Percentiles rank a stretch among this genome's conserved stretches.
Conservation (phyloP, 129 eudicot species). For the Lactuca saligna region DNA sequence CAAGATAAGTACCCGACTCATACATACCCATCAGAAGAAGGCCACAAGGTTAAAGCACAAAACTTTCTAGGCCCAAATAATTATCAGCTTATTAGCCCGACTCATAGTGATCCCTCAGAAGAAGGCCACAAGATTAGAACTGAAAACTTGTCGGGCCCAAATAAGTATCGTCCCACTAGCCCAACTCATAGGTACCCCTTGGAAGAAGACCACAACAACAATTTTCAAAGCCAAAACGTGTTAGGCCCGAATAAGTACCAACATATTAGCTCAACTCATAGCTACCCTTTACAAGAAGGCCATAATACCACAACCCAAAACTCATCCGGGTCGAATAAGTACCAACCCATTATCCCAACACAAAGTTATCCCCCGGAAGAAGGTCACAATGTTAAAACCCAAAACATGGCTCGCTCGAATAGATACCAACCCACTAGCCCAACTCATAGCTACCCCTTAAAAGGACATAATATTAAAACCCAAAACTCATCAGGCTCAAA, state of each 20-base stretch:
- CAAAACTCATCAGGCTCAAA: neutral
- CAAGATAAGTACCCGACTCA: neutral
- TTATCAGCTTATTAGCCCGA: neutral
- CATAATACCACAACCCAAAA: neutral
- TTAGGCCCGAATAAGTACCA: conserved; percentile 3
- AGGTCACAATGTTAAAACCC: neutral
- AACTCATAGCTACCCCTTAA: too few species aligned
- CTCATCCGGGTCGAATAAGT: neutral
- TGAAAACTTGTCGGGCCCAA: conserved; percentile 2
- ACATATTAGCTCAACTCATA: neutral
- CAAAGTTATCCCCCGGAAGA: conserved; percentile 6
- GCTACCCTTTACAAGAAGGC: neutral
- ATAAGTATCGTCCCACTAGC: neutral
- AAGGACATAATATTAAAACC: neutral
- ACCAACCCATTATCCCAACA: neutral
- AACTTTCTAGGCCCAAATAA: neutral
- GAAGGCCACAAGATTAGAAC: conserved; percentile 3
- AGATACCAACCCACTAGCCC: neutral
- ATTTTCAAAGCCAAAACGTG: neutral
- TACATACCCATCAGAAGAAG: too few species aligned
- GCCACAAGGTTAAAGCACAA: too few species aligned
- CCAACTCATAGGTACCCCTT: too few species aligned
- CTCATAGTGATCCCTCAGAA: neutral
- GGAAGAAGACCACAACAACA: neutral
- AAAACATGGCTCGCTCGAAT: neutral